phyloP scores from a whole-genome alignment of 2,329 filamentous ascomycete species.

The Elsinoe perseae region DNA sequence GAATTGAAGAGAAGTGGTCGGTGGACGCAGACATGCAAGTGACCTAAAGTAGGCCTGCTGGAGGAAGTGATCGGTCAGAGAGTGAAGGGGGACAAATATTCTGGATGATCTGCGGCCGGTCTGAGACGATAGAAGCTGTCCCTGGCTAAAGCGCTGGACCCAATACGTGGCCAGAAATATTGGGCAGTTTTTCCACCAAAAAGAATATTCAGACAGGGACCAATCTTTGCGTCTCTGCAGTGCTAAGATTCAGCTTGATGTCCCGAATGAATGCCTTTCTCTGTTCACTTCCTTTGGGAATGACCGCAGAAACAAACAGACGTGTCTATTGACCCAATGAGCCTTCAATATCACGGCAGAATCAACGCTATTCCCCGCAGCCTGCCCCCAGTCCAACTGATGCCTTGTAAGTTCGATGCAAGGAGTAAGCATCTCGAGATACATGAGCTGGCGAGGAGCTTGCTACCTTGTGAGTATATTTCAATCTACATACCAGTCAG shows the following conservation, averaged over 20 bases:
- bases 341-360: no score
- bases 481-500: no score
- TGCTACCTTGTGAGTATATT: no score
- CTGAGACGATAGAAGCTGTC: background rate
- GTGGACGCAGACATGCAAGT: conserved; percentile 4
- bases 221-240: background rate
- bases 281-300: background rate
- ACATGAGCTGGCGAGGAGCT: no score
- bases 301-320: no score
- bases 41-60: background rate
- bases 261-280: no score
- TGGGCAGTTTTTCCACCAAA: background rate
- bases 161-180: conserved; percentile 3
- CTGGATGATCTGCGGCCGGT: background rate
- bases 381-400: no score
- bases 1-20: background rate
- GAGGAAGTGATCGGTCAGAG: background rate
- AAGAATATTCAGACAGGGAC: background rate
- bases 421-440: no score
- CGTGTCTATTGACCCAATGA: no score
- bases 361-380: no score
- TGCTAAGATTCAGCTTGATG: no score
- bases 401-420: no score
- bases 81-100: background rate
- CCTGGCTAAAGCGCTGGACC: background rate